These are phyloP conservation scores for Cercospora zeae-maydis DNA, from an alignment of 2,329 filamentous ascomycete genomes.

Conservation along the genomic window DNA sequence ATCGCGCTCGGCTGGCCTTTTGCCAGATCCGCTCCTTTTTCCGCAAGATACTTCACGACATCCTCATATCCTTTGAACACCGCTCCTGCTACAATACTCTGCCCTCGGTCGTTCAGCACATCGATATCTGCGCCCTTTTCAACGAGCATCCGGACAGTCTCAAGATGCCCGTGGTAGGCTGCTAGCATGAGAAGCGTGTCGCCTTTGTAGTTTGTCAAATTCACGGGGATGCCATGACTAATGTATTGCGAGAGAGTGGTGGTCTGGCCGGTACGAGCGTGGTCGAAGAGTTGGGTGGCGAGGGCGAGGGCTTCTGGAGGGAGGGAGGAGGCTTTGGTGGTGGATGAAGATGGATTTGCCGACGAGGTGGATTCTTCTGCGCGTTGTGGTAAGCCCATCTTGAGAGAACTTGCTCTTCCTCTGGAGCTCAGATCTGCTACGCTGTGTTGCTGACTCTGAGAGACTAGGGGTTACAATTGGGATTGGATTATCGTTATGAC, in stretches of 20 bases:
- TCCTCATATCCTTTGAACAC: conserved; percentile 68
- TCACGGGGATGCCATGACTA: conserved; percentile 61
- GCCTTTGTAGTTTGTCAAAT: conserved; percentile 69
- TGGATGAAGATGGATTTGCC: not conserved
- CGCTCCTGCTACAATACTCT: conserved; percentile 67
- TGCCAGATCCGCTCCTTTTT: conserved; percentile 42
- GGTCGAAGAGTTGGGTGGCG: conserved; percentile 63
- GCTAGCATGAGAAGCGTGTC: conserved; percentile 74
- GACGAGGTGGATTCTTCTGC: not conserved
- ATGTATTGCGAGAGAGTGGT: conserved; percentile 61
- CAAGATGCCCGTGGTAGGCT: conserved; percentile 64
- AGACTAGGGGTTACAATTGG: no score
- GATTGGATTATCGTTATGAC: no score
- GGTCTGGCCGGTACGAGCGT: conserved; percentile 59
- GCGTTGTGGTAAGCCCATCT: conserved; percentile 21
- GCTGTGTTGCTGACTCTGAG: not conserved
- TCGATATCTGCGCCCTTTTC: conserved; percentile 64
- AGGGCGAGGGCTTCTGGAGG: conserved; percentile 65
- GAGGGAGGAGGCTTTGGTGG: conserved; percentile 32
- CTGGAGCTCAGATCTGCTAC: not conserved
- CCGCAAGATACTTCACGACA: conserved; percentile 55
- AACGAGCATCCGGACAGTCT: conserved; percentile 59
- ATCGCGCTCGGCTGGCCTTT: conserved; percentile 46
- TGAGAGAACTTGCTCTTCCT: not conserved
- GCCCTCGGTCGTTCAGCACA: conserved; percentile 62